Conservation (phyloP, 768 basidiomycete species). For the Phanerochaete sordida region DNA sequence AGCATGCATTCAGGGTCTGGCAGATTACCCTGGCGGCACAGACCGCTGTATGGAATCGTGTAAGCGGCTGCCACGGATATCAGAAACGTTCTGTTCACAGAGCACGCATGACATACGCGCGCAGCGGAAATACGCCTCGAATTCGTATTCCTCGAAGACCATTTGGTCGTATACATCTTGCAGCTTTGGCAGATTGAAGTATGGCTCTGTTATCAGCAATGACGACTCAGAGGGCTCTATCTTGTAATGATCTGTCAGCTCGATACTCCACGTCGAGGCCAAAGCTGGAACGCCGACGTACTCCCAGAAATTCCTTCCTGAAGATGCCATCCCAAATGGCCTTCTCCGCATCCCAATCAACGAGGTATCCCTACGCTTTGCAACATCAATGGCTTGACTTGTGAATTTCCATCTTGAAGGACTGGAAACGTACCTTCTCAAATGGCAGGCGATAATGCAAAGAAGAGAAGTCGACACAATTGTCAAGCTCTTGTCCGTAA, state of each 20-base stretch:
- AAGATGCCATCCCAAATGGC: constrained; percentile 92
- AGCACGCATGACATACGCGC: constrained; percentile 86
- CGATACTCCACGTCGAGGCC: too few relatives aligned
- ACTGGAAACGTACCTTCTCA: constrained; percentile 63
- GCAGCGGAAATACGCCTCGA: constrained; percentile 74
- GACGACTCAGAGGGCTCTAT: constrained; percentile 69
- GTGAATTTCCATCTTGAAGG: background rate
- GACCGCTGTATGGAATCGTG: constrained; percentile 65
- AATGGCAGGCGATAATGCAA: constrained; percentile 83
- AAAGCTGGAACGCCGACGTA: constrained; percentile 28
- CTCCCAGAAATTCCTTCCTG: constrained; percentile 65
- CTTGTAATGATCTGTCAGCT: constrained; percentile 36
- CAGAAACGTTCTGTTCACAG: too few relatives aligned
- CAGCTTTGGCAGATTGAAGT: constrained; percentile 89
- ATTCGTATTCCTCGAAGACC: constrained; percentile 96
- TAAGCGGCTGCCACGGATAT: constrained; percentile 59
- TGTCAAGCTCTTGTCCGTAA: constrained; percentile 79
- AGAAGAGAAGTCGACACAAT: constrained; percentile 76
- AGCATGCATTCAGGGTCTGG: constrained; percentile 75
- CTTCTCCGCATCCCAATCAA: constrained; percentile 96
- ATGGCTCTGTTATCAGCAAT: constrained; percentile 88
- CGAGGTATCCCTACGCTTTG: constrained; percentile 72
- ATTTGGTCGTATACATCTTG: constrained; percentile 95
- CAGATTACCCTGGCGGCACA: constrained; percentile 52
- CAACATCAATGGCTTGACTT: constrained; percentile 11